These are phyloP conservation scores for Candida piceae DNA, from an alignment of 805 yeast species.

Conservation along the genomic window DNA sequence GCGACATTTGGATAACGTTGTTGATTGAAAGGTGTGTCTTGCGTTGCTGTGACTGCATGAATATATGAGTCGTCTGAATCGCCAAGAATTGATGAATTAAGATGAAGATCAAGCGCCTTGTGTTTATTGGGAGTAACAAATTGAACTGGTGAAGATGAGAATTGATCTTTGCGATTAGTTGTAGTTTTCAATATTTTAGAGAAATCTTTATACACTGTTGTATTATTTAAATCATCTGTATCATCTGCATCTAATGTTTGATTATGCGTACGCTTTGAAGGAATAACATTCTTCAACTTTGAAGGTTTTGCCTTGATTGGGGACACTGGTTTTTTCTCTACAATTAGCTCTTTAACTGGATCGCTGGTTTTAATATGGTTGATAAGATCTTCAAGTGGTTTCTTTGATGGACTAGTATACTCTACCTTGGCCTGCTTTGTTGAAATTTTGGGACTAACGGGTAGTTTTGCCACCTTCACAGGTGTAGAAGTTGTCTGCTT, in stretches of 20 bases:
- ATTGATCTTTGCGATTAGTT: constrained; percentile 20
- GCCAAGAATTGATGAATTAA: no score
- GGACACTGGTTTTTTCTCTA: no score
- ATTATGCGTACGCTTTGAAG: constrained; percentile 12
- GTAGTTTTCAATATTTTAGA: constrained; percentile 18
- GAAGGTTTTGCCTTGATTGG: constrained; percentile 3
- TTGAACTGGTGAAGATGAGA: constrained; percentile 22
- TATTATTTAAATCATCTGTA: constrained; percentile 4
- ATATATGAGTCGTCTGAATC: background rate
- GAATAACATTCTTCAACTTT: constrained; percentile 12
- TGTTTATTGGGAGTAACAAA: no score
- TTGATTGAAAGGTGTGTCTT: background rate
- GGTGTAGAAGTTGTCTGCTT: no score
- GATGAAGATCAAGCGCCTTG: no score
- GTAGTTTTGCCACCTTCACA: no score
- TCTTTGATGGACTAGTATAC: no score
- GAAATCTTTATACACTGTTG: constrained; percentile 19
- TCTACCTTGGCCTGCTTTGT: no score
- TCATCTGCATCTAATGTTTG: constrained; percentile 6
- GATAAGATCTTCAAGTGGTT: no score
- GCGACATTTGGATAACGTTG: background rate
- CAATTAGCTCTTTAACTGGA: no score
- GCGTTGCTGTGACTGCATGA: background rate
- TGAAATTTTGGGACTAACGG: background rate
- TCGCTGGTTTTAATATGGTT: no score